Evolutionary conservation across 768 basidiomycete genomes (phyloP).

Genomic region (Leucocoprinus birnbaumii): DNA sequence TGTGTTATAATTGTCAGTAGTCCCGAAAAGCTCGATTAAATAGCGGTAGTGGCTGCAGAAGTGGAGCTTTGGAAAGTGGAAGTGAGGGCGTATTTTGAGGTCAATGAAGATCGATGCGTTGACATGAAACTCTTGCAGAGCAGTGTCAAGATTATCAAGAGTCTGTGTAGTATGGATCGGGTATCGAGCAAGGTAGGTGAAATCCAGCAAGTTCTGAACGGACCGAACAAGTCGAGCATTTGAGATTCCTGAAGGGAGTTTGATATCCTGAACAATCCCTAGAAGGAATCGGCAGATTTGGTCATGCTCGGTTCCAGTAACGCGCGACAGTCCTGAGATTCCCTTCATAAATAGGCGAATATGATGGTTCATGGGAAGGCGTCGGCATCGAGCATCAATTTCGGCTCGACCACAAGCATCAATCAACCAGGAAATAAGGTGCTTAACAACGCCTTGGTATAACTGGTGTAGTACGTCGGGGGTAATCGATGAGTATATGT

Average conservation of each 20-base stretch:
- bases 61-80: too few relatives aligned
- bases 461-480: constrained; percentile 40
- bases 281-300: constrained; percentile 31
- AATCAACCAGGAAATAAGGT: constrained; percentile 35
- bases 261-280: constrained; percentile 24
- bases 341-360: constrained; percentile 32
- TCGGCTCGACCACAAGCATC: constrained; percentile 22
- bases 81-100: too few relatives aligned
- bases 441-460: constrained; percentile 30
- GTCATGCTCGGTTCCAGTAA: constrained; percentile 32
- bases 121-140: too few relatives aligned
- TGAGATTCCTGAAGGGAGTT: constrained; percentile 13
- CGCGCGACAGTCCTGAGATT: constrained; percentile 25
- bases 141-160: too few relatives aligned
- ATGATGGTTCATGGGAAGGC: constrained; percentile 32
- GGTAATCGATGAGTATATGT: constrained; percentile 40
- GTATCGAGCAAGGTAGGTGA: constrained; percentile 34
- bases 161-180: constrained; percentile 19
- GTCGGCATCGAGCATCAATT: constrained; percentile 30
- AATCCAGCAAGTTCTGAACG: constrained; percentile 32
- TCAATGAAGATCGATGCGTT: too few relatives aligned
- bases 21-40: constrained; percentile 11
- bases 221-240: constrained; percentile 18
- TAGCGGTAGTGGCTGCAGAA: too few relatives aligned
- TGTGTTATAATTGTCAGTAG: constrained; percentile 29